Evolutionary conservation across 148 eudicot species (phyloP).

Genomic region (Silene latifolia): DNA sequence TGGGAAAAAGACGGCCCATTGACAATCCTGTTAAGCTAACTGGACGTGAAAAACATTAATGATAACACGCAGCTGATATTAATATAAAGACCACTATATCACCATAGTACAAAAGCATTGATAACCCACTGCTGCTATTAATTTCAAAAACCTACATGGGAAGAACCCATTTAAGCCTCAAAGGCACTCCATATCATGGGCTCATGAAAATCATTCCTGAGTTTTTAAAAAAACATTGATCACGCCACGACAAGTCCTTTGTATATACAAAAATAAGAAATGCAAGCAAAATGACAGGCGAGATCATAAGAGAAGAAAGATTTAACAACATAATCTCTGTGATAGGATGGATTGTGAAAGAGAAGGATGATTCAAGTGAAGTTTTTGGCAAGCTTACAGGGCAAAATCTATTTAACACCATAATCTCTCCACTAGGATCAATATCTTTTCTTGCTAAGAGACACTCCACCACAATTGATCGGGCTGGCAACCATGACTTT

Average conservation of each 20-base stretch:
- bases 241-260: background rate
- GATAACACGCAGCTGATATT: too few relatives aligned
- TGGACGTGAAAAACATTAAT: too few relatives aligned
- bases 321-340: background rate
- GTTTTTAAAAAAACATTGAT: too few relatives aligned
- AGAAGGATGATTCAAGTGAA: background rate
- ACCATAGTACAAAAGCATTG: too few relatives aligned
- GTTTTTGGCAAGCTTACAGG: background rate
- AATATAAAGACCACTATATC: too few relatives aligned
- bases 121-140: too few relatives aligned
- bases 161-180: too few relatives aligned
- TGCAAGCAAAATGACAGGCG: background rate
- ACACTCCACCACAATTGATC: constrained; percentile 68
- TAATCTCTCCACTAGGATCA: constrained; percentile 70
- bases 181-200: too few relatives aligned
- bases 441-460: constrained; percentile 44
- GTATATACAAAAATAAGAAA: background rate
- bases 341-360: background rate
- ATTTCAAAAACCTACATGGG: too few relatives aligned
- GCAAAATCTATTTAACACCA: constrained; percentile 27
- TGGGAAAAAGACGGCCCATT: too few relatives aligned
- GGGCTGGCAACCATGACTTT: constrained; percentile 79
- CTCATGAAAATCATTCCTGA: too few relatives aligned
- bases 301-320: background rate
- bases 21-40: too few relatives aligned